These are phyloP conservation scores for Parastagonospora avenae DNA, from an alignment of 2,329 filamentous ascomycete genomes.

Conservation along the genomic window DNA sequence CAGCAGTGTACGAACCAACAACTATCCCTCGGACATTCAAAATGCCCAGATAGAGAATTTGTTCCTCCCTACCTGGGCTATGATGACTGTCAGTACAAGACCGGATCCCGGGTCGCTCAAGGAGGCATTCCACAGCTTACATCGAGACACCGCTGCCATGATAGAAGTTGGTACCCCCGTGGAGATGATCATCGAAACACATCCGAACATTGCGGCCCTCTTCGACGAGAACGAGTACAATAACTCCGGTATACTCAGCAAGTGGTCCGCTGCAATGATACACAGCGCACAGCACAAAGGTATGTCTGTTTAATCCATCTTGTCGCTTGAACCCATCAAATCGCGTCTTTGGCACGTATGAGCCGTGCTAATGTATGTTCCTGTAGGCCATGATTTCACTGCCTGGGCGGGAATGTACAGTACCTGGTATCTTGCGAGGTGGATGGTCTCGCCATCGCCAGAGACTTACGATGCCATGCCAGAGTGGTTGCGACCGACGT, in stretches of 20 bases:
- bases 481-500: constrained; percentile 31
- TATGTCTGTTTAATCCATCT: neutral
- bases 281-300: constrained; percentile 26
- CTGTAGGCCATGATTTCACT: constrained; percentile 27
- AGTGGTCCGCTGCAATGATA: constrained; percentile 29
- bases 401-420: constrained; percentile 30
- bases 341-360: neutral
- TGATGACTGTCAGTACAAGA: constrained; percentile 27
- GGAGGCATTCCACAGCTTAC: constrained; percentile 12
- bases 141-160: constrained; percentile 18
- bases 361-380: neutral
- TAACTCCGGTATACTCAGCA: constrained; percentile 22
- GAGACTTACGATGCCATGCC: constrained; percentile 29
- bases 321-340: neutral
- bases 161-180: constrained; percentile 12
- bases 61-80: constrained; percentile 30
- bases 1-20: constrained; percentile 12
- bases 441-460: constrained; percentile 31
- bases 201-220: constrained; percentile 29
- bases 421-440: constrained; percentile 30
- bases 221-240: constrained; percentile 23
- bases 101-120: constrained; percentile 24
- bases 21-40: constrained; percentile 14
- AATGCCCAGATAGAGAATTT: constrained; percentile 18
- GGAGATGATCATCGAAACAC: constrained; percentile 19